Percentiles rank a stretch among this genome's conserved stretches.
phyloP scores from a whole-genome alignment of 106 monocot genomes.

The Vanilla planifolia region DNA sequence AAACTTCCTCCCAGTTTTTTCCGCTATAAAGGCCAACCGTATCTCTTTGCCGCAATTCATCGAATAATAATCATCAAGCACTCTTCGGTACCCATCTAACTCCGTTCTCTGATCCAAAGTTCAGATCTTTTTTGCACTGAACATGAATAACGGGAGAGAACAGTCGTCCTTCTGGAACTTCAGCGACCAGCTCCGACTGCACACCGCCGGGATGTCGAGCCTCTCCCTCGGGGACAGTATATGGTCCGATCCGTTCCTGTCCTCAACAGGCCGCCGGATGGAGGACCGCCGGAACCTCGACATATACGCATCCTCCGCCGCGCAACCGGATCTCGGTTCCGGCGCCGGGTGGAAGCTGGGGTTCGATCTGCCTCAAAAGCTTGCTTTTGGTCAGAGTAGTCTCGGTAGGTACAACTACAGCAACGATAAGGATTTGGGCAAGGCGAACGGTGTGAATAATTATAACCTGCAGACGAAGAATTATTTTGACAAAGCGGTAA shows the following conservation, averaged over 20 bases:
- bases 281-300: neutral
- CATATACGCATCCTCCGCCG: neutral
- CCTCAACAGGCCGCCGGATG: neutral
- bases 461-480: constrained; percentile 37
- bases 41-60: too few relatives aligned
- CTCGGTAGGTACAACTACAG: constrained; percentile 6
- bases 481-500: constrained; percentile 59
- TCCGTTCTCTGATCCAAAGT: too few relatives aligned
- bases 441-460: constrained; percentile 13
- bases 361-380: constrained; percentile 22
- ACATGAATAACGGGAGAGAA: constrained; percentile 7
- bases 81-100: too few relatives aligned
- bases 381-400: constrained; percentile 32
- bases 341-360: constrained; percentile 27
- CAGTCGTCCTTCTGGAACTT: constrained; percentile 66
- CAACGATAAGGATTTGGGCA: constrained; percentile 1
- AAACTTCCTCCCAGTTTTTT: too few relatives aligned
- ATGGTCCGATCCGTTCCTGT: constrained; percentile 34
- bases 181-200: constrained; percentile 87
- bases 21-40: too few relatives aligned
- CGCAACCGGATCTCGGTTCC: neutral
- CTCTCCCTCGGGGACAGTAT: constrained; percentile 88
- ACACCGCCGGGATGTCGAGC: constrained; percentile 46
- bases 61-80: too few relatives aligned
- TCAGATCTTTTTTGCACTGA: too few relatives aligned